Conservation (phyloP, 2,329 filamentous ascomycete genomes). For the Colletotrichum theobromicola region DNA sequence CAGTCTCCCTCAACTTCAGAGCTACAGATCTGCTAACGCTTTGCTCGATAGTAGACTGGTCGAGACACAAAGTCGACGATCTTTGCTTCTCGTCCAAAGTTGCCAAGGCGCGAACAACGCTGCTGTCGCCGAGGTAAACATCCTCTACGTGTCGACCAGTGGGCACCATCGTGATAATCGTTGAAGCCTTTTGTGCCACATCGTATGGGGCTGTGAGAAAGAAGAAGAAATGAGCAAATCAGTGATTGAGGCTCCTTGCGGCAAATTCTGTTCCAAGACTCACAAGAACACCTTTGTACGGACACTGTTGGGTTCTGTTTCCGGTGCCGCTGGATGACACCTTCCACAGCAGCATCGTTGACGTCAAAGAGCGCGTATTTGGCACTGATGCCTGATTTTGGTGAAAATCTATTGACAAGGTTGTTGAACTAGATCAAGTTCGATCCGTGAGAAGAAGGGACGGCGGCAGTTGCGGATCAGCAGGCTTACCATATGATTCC, state of each 20-base stretch:
- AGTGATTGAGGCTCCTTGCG: not conserved
- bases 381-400: rapidly evolving
- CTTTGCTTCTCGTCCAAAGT: not conserved
- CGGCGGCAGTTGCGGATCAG: not conserved
- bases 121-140: not conserved
- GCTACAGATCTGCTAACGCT: not conserved
- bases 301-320: not conserved
- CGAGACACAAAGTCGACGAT: not conserved
- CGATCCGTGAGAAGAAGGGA: not conserved
- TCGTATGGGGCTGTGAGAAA: not conserved
- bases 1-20: not conserved
- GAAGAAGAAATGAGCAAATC: not conserved
- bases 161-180: not conserved
- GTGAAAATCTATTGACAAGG: not conserved
- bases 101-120: not conserved
- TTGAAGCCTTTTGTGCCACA: not conserved
- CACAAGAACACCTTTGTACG: not conserved
- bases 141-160: not conserved
- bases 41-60: not conserved
- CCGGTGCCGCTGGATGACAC: not conserved
- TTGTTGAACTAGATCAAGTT: not conserved
- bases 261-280: not conserved
- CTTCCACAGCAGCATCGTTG: not conserved
- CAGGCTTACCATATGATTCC: not conserved
- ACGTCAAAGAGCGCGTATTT: not conserved